Evolutionary conservation across 2,329 filamentous ascomycete genomes (phyloP).

Genomic region (Teratosphaeria nubilosa): DNA sequence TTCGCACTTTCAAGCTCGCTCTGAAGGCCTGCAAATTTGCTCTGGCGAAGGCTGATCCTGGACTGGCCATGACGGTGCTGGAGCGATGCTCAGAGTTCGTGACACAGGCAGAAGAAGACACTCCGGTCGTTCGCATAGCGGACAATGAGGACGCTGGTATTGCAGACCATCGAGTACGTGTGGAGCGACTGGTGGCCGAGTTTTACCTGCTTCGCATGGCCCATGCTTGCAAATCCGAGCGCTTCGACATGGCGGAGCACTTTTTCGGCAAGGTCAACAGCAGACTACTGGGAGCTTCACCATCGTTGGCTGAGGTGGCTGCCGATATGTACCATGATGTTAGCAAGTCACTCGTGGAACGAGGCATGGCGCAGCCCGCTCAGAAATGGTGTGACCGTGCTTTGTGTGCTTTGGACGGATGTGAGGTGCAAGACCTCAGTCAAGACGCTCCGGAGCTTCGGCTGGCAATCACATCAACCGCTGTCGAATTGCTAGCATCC

Average conservation of each 20-base stretch:
- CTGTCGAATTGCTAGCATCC: slow-evolving; percentile 9
- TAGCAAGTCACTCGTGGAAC: slow-evolving; percentile 49
- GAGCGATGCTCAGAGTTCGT: slow-evolving; percentile 51
- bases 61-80: slow-evolving; percentile 51
- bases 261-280: slow-evolving; percentile 55
- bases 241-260: slow-evolving; percentile 67
- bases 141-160: slow-evolving; percentile 6
- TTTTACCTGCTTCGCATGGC: slow-evolving; percentile 57
- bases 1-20: slow-evolving; percentile 56
- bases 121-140: slow-evolving; percentile 12
- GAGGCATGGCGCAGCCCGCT: slow-evolving; percentile 46
- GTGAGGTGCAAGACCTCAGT: slow-evolving; percentile 47
- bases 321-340: slow-evolving; percentile 63
- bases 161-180: slow-evolving; percentile 20
- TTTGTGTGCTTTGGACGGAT: slow-evolving; percentile 46
- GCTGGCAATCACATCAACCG: slow-evolving; percentile 53
- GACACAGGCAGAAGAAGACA: slow-evolving; percentile 16
- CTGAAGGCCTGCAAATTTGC: slow-evolving; percentile 56
- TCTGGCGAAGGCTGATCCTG: slow-evolving; percentile 48
- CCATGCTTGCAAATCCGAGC: slow-evolving; percentile 65
- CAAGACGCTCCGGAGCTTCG: slow-evolving; percentile 54
- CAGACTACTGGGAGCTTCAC: slow-evolving; percentile 33
- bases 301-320: slow-evolving; percentile 48
- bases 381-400: slow-evolving; percentile 66
- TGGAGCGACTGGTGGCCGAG: slow-evolving; percentile 43